A percentile compares a stretch with the other conserved stretches of the same genome.
phyloP scores from a whole-genome alignment of 371 early-diverging fungal species.

The Apophysomyces ossiformis region DNA sequence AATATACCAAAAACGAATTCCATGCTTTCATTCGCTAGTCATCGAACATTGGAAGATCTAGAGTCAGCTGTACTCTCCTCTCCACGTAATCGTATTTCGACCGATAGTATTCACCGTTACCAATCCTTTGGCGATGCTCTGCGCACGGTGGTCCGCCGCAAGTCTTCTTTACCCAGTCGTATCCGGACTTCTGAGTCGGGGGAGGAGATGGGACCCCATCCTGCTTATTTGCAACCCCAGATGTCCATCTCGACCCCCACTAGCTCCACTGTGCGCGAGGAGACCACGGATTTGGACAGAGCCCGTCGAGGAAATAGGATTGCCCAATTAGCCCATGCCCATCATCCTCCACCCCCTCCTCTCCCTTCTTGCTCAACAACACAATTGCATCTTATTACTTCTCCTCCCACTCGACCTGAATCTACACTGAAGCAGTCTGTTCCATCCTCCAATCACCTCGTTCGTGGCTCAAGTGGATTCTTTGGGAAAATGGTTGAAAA shows the following conservation, averaged over 20 bases:
- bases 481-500: conserved; percentile 22
- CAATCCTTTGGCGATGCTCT: conserved; percentile 16
- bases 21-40: conserved; percentile 23
- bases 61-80: conserved; percentile 3
- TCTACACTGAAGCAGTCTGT: background rate
- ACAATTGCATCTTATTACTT: background rate
- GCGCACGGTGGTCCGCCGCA: conserved; percentile 16
- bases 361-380: conserved; percentile 1
- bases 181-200: conserved; percentile 13
- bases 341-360: conserved; percentile 9
- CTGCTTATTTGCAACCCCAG: background rate
- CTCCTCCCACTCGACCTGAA: background rate
- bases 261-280: background rate
- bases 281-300: background rate
- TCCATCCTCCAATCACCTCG: conserved; percentile 15
- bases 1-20: conserved; percentile 28
- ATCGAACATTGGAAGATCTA: conserved; percentile 3
- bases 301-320: background rate
- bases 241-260: background rate
- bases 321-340: conserved; percentile 2
- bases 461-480: conserved; percentile 18
- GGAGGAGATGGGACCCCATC: conserved; percentile 3
- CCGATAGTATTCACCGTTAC: background rate
- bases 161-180: conserved; percentile 24
- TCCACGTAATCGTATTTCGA: conserved; percentile 2